These are phyloP conservation scores for Vachellia collinsii DNA, from an alignment of 306 rosid species.

Conservation along the genomic window DNA sequence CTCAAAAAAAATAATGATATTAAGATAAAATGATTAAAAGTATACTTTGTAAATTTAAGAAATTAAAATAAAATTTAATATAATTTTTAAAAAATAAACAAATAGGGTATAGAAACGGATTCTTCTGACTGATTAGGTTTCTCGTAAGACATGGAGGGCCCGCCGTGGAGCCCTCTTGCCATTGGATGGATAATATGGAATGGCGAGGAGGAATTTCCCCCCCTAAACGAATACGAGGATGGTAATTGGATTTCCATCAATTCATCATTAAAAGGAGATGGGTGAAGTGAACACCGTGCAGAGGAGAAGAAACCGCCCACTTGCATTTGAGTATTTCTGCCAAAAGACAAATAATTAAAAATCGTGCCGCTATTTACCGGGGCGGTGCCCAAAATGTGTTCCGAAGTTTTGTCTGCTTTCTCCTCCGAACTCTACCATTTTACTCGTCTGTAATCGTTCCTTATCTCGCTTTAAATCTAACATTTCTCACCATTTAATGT, in stretches of 20 bases:
- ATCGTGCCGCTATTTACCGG: slow-evolving; percentile 29
- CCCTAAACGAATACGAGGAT: background rate
- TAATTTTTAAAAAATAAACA: too few relatives aligned
- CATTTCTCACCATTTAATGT: background rate
- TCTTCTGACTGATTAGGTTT: background rate
- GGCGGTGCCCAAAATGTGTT: slow-evolving; percentile 34
- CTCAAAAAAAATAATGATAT: too few relatives aligned
- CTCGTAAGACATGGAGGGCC: background rate
- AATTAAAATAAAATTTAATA: too few relatives aligned
- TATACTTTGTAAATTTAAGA: too few relatives aligned
- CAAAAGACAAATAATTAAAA: slow-evolving; percentile 34
- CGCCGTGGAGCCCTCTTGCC: background rate
- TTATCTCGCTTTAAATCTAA: background rate
- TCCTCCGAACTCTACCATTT: background rate
- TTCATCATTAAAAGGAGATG: slow-evolving; percentile 28
- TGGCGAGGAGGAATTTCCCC: too few relatives aligned
- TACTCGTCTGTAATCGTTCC: background rate
- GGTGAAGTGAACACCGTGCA: too few relatives aligned
- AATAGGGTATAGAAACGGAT: background rate
- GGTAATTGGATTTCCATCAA: slow-evolving; percentile 15
- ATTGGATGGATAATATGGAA: background rate
- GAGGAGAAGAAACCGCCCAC: slow-evolving; percentile 25
- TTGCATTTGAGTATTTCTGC: slow-evolving; percentile 34
- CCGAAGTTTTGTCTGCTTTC: slow-evolving; percentile 10
- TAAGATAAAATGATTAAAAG: too few relatives aligned